phyloP scores from a whole-genome alignment of 805 yeast species.

The Metschnikowia cubensis region DNA sequence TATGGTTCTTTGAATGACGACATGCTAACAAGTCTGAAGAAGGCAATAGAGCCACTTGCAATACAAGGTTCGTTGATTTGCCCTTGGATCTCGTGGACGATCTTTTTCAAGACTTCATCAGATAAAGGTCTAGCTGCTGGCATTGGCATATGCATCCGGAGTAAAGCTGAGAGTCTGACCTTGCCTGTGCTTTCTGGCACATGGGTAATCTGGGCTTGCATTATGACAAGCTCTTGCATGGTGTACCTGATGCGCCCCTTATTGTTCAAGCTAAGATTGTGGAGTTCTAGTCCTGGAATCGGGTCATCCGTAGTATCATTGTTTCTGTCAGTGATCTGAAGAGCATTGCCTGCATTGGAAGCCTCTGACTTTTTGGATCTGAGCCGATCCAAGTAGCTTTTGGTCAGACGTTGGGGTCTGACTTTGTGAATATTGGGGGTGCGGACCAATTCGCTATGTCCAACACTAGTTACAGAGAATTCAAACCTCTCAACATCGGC shows the following conservation, averaged over 20 bases:
- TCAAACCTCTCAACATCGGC: not conserved
- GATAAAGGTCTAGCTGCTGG: not conserved
- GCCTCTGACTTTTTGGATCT: not conserved
- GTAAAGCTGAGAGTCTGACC: constrained; percentile 10
- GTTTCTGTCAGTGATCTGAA: not conserved
- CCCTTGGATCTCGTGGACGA: constrained; percentile 3
- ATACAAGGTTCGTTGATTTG: constrained; percentile 3
- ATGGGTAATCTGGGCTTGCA: constrained; percentile 1
- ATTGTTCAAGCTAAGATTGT: not conserved
- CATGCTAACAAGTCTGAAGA: constrained; percentile 10
- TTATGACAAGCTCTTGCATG: constrained; percentile 3
- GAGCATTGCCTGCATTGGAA: not conserved
- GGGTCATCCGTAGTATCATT: not conserved
- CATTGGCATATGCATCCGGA: constrained; percentile 1
- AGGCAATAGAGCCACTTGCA: constrained; percentile 9
- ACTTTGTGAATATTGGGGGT: not conserved
- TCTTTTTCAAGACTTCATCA: constrained; percentile 5
- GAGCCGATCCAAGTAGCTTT: not conserved
- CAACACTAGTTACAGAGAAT: not conserved
- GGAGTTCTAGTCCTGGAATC: not conserved
- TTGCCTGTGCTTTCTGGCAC: constrained; percentile 3
- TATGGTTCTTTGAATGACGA: constrained; percentile 6
- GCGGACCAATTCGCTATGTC: not conserved
- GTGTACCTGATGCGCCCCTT: not conserved
- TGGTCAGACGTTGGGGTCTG: not conserved